Evolutionary conservation across 495 filamentous ascomycete species (phyloP).

Genomic region (Podospora appendiculata): DNA sequence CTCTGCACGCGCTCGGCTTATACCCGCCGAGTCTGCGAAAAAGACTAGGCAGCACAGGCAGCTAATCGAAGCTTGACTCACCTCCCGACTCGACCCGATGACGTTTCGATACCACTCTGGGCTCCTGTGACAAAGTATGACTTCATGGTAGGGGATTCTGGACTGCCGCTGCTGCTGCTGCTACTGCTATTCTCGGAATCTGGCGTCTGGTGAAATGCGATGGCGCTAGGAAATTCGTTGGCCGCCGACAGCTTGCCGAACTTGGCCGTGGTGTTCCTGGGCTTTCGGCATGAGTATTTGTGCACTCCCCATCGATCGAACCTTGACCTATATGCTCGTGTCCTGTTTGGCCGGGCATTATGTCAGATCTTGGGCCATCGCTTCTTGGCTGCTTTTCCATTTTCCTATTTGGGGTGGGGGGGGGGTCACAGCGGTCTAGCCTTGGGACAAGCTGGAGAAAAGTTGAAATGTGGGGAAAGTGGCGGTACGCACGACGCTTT

Average conservation of each 20-base stretch:
- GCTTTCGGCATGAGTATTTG: conserved; percentile 36
- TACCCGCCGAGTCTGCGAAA: no score
- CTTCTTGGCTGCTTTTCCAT: background rate
- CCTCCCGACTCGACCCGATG: background rate
- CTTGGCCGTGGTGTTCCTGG: conserved; percentile 7
- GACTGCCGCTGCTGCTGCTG: background rate
- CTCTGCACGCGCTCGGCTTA: no score
- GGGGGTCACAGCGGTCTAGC: background rate
- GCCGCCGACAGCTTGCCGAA: conserved; percentile 1
- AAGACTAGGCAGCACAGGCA: no score
- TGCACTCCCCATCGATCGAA: conserved; percentile 35
- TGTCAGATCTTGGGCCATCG: background rate
- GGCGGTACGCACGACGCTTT: conserved; percentile 33
- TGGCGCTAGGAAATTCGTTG: background rate
- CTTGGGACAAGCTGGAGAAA: background rate
- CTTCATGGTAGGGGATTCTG: background rate
- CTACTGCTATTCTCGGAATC: background rate
- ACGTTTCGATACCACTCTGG: background rate
- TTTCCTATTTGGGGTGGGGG: no score
- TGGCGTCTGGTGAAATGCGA: background rate
- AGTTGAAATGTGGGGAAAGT: background rate
- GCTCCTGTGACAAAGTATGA: background rate
- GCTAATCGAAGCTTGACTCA: background rate
- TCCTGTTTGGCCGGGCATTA: conserved; percentile 10
- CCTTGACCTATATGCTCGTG: conserved; percentile 36